phyloP scores from a whole-genome alignment of 2,329 filamentous ascomycete genomes.

The Colletotrichum camelliae region DNA sequence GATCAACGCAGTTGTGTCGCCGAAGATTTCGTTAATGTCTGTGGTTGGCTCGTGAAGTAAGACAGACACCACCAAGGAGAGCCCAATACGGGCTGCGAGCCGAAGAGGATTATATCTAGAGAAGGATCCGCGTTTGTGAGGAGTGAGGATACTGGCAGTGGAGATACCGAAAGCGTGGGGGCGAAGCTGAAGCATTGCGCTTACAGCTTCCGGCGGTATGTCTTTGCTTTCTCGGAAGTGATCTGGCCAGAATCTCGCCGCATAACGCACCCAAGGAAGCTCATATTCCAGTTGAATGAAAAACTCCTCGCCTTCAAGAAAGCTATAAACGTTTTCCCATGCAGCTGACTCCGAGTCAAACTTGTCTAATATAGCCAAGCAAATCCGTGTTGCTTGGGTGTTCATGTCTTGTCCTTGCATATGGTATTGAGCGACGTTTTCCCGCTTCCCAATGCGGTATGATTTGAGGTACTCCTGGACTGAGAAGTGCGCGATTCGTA shows the following conservation, averaged over 20 bases:
- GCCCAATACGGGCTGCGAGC: fast-evolving
- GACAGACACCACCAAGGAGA: fast-evolving
- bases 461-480: neutral
- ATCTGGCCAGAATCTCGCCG: no score
- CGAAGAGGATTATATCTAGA: neutral
- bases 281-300: no score
- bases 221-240: no score
- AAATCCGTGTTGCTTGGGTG: neutral
- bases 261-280: no score
- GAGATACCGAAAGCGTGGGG: no score
- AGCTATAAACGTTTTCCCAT: no score
- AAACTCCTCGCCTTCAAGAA: no score
- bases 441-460: neutral
- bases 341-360: no score
- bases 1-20: neutral
- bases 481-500: neutral
- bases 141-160: no score
- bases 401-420: no score
- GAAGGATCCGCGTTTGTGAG: no score
- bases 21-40: neutral
- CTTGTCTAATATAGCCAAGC: neutral
- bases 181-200: neutral
- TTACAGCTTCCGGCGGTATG: neutral
- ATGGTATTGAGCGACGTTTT: neutral
- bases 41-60: fast-evolving